Evolutionary conservation across 1,284 basidiomycete genomes (phyloP).

Genomic region (Leccinum solheimii): DNA sequence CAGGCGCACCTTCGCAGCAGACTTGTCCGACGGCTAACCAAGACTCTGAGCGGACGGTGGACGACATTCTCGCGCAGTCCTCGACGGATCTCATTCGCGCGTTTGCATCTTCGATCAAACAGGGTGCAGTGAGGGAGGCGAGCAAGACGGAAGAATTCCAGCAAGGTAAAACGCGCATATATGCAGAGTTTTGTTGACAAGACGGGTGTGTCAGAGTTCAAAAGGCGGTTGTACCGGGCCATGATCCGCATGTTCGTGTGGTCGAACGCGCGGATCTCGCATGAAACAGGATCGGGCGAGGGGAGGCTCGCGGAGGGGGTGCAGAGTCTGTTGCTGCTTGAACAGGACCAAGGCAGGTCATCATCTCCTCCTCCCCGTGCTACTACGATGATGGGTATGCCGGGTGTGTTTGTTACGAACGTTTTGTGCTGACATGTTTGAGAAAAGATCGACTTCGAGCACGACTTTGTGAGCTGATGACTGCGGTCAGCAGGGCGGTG

Average conservation of each 20-base stretch:
- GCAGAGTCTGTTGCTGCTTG: slow-evolving; percentile 24
- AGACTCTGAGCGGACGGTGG: slow-evolving; percentile 15
- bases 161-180: slow-evolving; percentile 38
- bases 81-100: slow-evolving; percentile 21
- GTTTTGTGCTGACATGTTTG: slow-evolving; percentile 13
- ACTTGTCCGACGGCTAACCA: background rate
- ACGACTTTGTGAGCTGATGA: slow-evolving; percentile 29
- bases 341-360: slow-evolving; percentile 45
- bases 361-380: slow-evolving; percentile 14
- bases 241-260: slow-evolving; percentile 25
- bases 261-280: slow-evolving; percentile 27
- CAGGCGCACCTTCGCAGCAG: slow-evolving; percentile 1
- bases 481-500: slow-evolving; percentile 28
- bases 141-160: slow-evolving; percentile 29
- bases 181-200: slow-evolving; percentile 23
- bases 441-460: slow-evolving; percentile 24
- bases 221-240: slow-evolving; percentile 19
- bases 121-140: slow-evolving; percentile 21
- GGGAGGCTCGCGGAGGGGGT: slow-evolving; percentile 23
- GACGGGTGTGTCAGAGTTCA: slow-evolving; percentile 22
- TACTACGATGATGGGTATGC: slow-evolving; percentile 24
- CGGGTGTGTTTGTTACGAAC: background rate
- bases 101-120: slow-evolving; percentile 23
- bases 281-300: slow-evolving; percentile 20
- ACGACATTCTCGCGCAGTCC: slow-evolving; percentile 24